These are phyloP conservation scores for Dendrobium officinale DNA, from an alignment of 106 monocot genomes.

Conservation along the genomic window DNA sequence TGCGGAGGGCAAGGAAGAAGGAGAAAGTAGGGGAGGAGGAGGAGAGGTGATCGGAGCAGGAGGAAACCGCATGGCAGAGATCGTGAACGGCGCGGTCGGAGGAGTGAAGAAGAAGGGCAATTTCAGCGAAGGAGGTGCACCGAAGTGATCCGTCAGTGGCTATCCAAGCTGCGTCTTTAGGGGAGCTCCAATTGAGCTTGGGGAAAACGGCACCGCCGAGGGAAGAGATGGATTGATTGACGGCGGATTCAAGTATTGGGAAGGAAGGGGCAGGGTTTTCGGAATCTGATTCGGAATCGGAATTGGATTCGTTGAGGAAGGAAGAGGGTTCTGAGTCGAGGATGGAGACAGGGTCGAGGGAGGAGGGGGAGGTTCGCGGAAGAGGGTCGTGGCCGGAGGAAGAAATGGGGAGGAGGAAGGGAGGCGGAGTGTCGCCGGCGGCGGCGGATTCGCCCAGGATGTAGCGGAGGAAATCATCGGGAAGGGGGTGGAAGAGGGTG, in stretches of 20 bases:
- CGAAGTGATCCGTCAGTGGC: slow-evolving; percentile 46
- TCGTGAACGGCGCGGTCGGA: slow-evolving; percentile 72
- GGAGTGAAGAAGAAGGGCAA: slow-evolving; percentile 72
- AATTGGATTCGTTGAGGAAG: slow-evolving; percentile 12
- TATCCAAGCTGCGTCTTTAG: slow-evolving; percentile 86
- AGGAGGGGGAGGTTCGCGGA: slow-evolving; percentile 13
- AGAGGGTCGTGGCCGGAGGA: slow-evolving; percentile 25
- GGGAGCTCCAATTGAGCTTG: slow-evolving; percentile 94
- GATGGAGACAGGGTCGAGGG: slow-evolving; percentile 10
- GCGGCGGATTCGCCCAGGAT: slow-evolving; percentile 24
- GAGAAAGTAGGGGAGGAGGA: background rate
- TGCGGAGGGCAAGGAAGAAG: slow-evolving; percentile 69
- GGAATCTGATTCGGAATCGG: slow-evolving; percentile 6
- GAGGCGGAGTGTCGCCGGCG: slow-evolving; percentile 11
- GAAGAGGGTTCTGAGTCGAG: slow-evolving; percentile 21
- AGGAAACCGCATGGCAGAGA: slow-evolving; percentile 45
- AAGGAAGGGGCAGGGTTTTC: slow-evolving; percentile 38
- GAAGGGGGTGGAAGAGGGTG: slow-evolving; percentile 55
- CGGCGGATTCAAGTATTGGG: slow-evolving; percentile 52
- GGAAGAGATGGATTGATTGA: slow-evolving; percentile 39
- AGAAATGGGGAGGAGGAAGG: slow-evolving; percentile 28
- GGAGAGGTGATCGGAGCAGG: slow-evolving; percentile 16
- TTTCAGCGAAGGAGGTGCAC: slow-evolving; percentile 67
- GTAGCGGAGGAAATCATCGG: slow-evolving; percentile 43
- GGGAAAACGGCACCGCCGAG: slow-evolving; percentile 83